Evolutionary conservation across 2,329 filamentous ascomycete genomes (phyloP).

Genomic region (Exophiala sp.): DNA sequence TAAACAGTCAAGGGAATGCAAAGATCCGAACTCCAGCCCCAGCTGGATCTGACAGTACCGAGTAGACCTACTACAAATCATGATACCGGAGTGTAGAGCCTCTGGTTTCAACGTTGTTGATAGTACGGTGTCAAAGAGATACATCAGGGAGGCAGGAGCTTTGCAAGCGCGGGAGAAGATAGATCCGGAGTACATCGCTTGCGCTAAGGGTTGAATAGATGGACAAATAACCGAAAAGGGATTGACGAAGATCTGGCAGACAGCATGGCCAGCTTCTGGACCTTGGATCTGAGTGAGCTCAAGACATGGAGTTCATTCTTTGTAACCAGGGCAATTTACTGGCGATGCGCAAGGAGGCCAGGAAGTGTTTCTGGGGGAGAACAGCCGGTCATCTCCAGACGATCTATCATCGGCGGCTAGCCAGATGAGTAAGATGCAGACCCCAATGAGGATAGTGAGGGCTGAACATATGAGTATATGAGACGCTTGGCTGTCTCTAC

Average conservation of each 20-base stretch:
- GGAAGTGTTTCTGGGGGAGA: neutral
- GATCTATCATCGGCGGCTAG: neutral
- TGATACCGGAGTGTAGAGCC: constrained; percentile 19
- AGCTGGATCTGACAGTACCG: constrained; percentile 2
- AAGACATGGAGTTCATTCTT: neutral
- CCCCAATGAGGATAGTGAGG: neutral
- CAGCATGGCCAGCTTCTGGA: neutral
- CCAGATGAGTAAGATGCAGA: neutral
- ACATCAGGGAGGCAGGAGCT: constrained; percentile 1
- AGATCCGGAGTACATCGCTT: neutral
- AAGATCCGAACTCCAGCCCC: constrained; percentile 18
- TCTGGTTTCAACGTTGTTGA: constrained; percentile 16
- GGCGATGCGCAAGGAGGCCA: neutral
- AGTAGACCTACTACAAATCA: constrained; percentile 18
- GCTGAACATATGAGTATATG: constrained; percentile 7
- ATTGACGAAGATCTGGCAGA: neutral
- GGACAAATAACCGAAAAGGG: neutral
- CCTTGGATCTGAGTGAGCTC: neutral
- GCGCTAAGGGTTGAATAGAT: neutral
- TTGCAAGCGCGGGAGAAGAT: neutral
- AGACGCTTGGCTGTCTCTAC: constrained; percentile 16
- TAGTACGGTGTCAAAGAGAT: constrained; percentile 14
- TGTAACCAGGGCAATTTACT: constrained; percentile 1
- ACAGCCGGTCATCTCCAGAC: neutral
- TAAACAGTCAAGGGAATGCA: constrained; percentile 10